phyloP scores from a whole-genome alignment of 2,329 filamentous ascomycete genomes.

The Colletotrichum truncatum region DNA sequence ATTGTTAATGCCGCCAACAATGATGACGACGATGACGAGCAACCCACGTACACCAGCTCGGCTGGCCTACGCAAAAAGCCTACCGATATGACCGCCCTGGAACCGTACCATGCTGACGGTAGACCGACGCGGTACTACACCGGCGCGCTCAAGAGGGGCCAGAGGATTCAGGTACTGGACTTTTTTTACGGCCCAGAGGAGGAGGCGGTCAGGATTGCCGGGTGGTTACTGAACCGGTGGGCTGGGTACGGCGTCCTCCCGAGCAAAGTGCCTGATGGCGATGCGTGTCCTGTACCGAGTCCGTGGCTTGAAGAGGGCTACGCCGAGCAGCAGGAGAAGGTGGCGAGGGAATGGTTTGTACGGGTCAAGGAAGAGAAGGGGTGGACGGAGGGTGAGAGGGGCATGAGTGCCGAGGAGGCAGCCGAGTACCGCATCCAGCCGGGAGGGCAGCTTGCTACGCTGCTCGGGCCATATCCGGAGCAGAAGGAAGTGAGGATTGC shows the following conservation, averaged over 20 bases:
- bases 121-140: constrained; percentile 45
- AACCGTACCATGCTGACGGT: constrained; percentile 26
- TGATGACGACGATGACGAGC: constrained; percentile 42
- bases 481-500: constrained; percentile 42
- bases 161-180: constrained; percentile 34
- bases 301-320: constrained; percentile 33
- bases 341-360: constrained; percentile 22
- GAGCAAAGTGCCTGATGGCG: constrained; percentile 8
- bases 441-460: constrained; percentile 39
- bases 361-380: constrained; percentile 7
- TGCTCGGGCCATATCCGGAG: constrained; percentile 42
- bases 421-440: constrained; percentile 38
- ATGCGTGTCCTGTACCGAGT: constrained; percentile 18
- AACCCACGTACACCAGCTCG: constrained; percentile 35
- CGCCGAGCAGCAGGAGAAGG: constrained; percentile 8
- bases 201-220: constrained; percentile 32
- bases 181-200: constrained; percentile 35
- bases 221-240: constrained; percentile 38
- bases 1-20: constrained; percentile 26
- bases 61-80: constrained; percentile 28
- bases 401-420: constrained; percentile 36
- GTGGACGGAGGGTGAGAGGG: not conserved
- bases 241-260: constrained; percentile 43
- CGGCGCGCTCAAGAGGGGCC: constrained; percentile 42
- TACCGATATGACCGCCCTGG: constrained; percentile 21